Conservation (phyloP, 495 filamentous ascomycete genomes). For the Talaromyces proteolyticus region DNA sequence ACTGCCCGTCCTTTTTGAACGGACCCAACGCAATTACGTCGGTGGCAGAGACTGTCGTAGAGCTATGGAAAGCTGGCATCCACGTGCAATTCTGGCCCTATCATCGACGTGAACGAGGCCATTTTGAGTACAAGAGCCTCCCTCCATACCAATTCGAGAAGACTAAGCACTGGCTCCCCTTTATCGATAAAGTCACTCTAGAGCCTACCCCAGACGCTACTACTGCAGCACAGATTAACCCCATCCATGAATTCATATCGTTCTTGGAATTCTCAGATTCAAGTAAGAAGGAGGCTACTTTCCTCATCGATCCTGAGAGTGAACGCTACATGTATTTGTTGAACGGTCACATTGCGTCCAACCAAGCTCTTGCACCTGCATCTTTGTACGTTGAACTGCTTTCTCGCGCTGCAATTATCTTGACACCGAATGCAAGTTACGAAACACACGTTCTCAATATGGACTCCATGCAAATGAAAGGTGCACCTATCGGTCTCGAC, state of each 20-base stretch:
- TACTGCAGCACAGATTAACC: constrained; percentile 6
- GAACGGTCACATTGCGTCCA: constrained; percentile 30
- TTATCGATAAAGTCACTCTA: constrained; percentile 5
- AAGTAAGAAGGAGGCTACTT: constrained; percentile 23
- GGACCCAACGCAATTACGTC: background rate
- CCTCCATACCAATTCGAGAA: constrained; percentile 34
- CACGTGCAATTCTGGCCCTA: constrained; percentile 27
- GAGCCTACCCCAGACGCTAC: background rate
- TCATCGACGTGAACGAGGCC: constrained; percentile 8
- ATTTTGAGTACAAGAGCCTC: constrained; percentile 13
- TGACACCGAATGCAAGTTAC: background rate
- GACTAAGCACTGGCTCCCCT: constrained; percentile 21
- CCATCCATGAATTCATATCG: constrained; percentile 22
- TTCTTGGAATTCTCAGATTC: constrained; percentile 38
- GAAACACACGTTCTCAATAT: constrained; percentile 4
- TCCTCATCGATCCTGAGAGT: constrained; percentile 39
- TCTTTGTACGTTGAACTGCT: constrained; percentile 38
- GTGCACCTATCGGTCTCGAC: constrained; percentile 3
- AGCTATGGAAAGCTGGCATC: constrained; percentile 20
- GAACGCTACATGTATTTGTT: constrained; percentile 33
- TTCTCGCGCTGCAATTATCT: constrained; percentile 2
- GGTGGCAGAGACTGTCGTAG: constrained; percentile 17
- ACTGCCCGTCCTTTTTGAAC: constrained; percentile 14
- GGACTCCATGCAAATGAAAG: constrained; percentile 6
- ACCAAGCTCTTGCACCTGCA: constrained; percentile 30